Percentiles rank a stretch among this genome's conserved stretches.
Evolutionary conservation across 2,329 filamentous ascomycete species (phyloP).

Genomic region (Ramularia endophylla): DNA sequence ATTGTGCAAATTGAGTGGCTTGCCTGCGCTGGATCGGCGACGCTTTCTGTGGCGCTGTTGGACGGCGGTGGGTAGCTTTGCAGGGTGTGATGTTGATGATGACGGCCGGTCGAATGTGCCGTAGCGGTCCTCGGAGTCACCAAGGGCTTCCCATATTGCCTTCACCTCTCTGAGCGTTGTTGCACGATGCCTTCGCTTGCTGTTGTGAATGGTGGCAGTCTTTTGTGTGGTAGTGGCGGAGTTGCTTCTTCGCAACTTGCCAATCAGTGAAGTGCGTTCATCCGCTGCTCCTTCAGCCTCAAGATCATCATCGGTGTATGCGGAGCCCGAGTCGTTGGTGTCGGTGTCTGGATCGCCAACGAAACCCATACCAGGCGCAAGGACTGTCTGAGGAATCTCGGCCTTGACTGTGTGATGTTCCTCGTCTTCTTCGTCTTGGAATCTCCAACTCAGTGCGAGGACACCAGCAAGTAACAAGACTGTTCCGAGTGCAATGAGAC

Average conservation of each 20-base stretch:
- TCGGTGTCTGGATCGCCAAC: slow-evolving; percentile 28
- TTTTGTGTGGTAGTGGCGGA: slow-evolving; percentile 1
- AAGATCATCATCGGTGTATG: slow-evolving; percentile 19
- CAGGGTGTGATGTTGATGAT: slow-evolving; percentile 8
- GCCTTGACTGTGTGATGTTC: slow-evolving; percentile 38
- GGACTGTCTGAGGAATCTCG: slow-evolving; percentile 53
- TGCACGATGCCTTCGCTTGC: slow-evolving; percentile 25
- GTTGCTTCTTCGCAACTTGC: slow-evolving; percentile 15
- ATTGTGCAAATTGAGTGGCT: slow-evolving; percentile 7
- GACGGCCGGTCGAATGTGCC: slow-evolving; percentile 19
- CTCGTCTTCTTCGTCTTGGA: slow-evolving; percentile 63
- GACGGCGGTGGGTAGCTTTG: slow-evolving; percentile 2
- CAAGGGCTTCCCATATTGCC: slow-evolving; percentile 29
- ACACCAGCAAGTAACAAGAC: slow-evolving; percentile 81
- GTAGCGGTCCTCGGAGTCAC: slow-evolving; percentile 22
- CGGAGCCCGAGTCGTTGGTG: slow-evolving; percentile 20
- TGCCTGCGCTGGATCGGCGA: slow-evolving; percentile 18
- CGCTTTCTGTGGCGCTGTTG: slow-evolving; percentile 12
- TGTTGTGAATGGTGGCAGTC: slow-evolving; percentile 6
- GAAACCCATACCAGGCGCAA: slow-evolving; percentile 73
- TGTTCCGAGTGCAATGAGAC: slow-evolving; percentile 80
- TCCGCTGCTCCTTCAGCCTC: slow-evolving; percentile 14
- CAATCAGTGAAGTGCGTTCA: slow-evolving; percentile 19
- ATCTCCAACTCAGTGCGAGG: slow-evolving; percentile 84
- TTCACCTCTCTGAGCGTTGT: slow-evolving; percentile 29